Percentiles rank a stretch among this genome's conserved stretches.
phyloP scores from a whole-genome alignment of 768 basidiomycete species.

The Panus rudis region DNA sequence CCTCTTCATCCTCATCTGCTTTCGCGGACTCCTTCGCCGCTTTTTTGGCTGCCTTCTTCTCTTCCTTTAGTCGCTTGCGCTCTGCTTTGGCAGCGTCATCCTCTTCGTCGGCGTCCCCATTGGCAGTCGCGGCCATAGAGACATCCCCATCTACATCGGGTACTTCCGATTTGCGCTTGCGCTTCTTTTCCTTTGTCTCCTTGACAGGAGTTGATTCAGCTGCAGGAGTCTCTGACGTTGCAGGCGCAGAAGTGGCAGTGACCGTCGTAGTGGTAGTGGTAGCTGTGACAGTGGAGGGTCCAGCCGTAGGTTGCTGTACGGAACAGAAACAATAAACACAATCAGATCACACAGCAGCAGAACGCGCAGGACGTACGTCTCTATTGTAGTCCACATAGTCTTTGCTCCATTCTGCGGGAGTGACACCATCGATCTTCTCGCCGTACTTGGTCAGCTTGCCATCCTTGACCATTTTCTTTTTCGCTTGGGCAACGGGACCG shows the following conservation, averaged over 20 bases:
- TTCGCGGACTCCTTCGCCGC: slow-evolving; percentile 50
- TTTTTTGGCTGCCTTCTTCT: slow-evolving; percentile 25
- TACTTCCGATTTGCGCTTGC: slow-evolving; percentile 70
- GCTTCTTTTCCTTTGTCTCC: slow-evolving; percentile 68
- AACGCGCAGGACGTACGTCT: slow-evolving; percentile 32
- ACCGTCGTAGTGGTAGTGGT: too few species aligned
- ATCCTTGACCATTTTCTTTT: slow-evolving; percentile 98
- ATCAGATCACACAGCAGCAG: background rate
- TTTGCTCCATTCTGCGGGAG: slow-evolving; percentile 85
- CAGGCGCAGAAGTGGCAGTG: slow-evolving; percentile 18
- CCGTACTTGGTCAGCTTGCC: slow-evolving; percentile 95
- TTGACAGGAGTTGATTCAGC: slow-evolving; percentile 29
- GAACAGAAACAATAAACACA: background rate
- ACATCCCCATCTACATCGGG: slow-evolving; percentile 37
- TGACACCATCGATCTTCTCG: slow-evolving; percentile 78
- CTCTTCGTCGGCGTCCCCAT: slow-evolving; percentile 43
- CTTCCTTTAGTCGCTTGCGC: slow-evolving; percentile 25
- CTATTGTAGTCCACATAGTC: slow-evolving; percentile 93
- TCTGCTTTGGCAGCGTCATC: slow-evolving; percentile 32
- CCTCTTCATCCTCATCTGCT: slow-evolving; percentile 31
- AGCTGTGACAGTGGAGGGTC: slow-evolving; percentile 27
- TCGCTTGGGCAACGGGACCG: slow-evolving; percentile 93
- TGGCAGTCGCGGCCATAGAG: slow-evolving; percentile 34
- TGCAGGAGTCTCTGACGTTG: slow-evolving; percentile 20
- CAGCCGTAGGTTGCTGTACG: slow-evolving; percentile 32